Conservation (phyloP, 768 basidiomycete species). For the Russula dissimulans region DNA sequence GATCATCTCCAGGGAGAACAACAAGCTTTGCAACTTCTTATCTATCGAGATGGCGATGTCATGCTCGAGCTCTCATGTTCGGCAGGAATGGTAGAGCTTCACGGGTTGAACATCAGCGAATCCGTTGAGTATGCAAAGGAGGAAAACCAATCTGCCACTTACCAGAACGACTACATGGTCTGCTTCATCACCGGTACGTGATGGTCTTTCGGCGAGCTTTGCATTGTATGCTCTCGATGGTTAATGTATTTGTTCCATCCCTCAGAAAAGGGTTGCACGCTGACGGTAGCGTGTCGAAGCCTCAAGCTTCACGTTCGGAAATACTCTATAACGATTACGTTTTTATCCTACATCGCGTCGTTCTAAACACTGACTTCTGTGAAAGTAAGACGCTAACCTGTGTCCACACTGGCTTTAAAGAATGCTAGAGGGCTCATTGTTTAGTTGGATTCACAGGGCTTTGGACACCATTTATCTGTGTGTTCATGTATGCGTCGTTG, state of each 20-base stretch:
- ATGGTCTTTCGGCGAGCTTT: neutral
- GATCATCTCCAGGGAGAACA: conserved; percentile 1
- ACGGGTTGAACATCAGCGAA: conserved; percentile 1
- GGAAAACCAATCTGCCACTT: neutral
- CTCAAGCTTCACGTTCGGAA: conserved; percentile 2
- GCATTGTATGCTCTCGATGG: too few relatives aligned
- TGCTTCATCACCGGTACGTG: conserved; percentile 11
- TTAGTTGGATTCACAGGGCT: neutral
- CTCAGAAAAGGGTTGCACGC: neutral
- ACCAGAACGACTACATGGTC: neutral
- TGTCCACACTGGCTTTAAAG: neutral
- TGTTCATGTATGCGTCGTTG: neutral
- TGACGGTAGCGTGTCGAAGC: neutral
- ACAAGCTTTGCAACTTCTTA: conserved; percentile 3
- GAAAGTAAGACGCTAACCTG: neutral
- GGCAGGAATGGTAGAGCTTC: conserved; percentile 6
- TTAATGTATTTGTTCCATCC: neutral
- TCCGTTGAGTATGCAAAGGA: conserved; percentile 2
- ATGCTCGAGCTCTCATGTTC: neutral
- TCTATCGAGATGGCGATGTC: neutral
- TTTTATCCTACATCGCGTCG: neutral
- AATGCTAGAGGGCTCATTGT: conserved; percentile 5
- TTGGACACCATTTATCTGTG: neutral
- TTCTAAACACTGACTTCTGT: neutral
- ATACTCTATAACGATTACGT: neutral